phyloP scores from a whole-genome alignment of 495 filamentous ascomycete genomes.

The Lineolata rhizophorae region DNA sequence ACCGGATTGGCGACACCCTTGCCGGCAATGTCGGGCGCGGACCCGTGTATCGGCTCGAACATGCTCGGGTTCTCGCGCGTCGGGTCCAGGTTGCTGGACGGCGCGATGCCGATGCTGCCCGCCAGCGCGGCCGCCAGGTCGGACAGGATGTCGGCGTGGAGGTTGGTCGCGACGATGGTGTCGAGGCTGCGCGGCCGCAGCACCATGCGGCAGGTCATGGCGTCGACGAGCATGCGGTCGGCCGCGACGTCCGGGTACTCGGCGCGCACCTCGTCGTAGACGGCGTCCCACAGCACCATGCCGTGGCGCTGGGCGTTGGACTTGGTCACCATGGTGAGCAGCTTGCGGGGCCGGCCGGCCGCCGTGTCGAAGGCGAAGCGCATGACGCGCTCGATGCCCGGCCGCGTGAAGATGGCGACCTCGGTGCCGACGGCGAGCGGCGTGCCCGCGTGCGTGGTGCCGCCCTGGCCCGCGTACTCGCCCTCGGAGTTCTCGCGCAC shows the following conservation, averaged over 20 bases:
- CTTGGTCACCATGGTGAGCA: conserved; percentile 23
- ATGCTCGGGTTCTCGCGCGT: conserved; percentile 36
- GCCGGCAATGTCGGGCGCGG: conserved; percentile 50
- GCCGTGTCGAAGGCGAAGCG: conserved; percentile 21
- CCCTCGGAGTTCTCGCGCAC: conserved; percentile 21
- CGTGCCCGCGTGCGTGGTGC: conserved; percentile 14
- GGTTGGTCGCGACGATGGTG: conserved; percentile 22
- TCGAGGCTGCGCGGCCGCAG: conserved; percentile 17
- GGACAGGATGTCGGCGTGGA: conserved; percentile 21
- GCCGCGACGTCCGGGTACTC: conserved; percentile 17
- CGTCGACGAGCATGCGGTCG: conserved; percentile 23
- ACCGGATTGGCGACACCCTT: conserved; percentile 53
- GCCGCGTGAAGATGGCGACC: conserved; percentile 18
- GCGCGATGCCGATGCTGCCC: conserved; percentile 21
- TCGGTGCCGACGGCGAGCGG: conserved; percentile 16
- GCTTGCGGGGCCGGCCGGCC: conserved; percentile 13
- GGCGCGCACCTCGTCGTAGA: conserved; percentile 16
- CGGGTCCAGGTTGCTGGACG: conserved; percentile 43
- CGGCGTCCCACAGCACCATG: conserved; percentile 21
- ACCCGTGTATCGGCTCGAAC: conserved; percentile 48
- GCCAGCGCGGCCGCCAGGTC: conserved; percentile 26
- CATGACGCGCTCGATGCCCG: conserved; percentile 20
- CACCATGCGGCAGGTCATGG: conserved; percentile 22
- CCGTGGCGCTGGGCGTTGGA: conserved; percentile 20
- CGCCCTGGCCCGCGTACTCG: conserved; percentile 20